Conservation (phyloP, 768 basidiomycete species). For the Saitozyma podzolica region DNA sequence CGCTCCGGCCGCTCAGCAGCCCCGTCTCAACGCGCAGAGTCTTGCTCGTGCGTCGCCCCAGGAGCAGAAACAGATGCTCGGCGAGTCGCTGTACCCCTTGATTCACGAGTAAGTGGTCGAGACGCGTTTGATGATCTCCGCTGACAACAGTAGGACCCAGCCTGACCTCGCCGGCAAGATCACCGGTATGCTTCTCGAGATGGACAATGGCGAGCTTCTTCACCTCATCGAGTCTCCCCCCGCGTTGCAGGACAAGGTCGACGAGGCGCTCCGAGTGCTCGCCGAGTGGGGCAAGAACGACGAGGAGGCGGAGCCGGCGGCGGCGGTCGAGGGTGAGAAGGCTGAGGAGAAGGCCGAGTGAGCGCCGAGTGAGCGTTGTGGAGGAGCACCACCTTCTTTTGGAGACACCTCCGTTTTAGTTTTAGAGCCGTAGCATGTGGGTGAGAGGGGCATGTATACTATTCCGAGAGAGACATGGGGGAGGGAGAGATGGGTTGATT, state of each 20-base stretch:
- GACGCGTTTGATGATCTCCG: not conserved
- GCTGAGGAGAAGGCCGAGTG: constrained; percentile 12
- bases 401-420: not conserved
- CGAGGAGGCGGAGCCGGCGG: constrained; percentile 8
- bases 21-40: constrained; percentile 62
- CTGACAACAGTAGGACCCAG: constrained; percentile 61
- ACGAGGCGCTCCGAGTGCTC: constrained; percentile 84
- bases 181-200: constrained; percentile 97
- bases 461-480: not conserved
- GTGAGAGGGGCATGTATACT: constrained; percentile 15
- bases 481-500: too few relatives aligned
- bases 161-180: constrained; percentile 97
- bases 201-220: constrained; percentile 92
- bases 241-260: constrained; percentile 83
- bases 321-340: constrained; percentile 13
- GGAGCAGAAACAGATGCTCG: constrained; percentile 99
- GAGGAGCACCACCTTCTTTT: not conserved
- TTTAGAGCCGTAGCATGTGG: not conserved
- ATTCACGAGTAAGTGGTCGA: constrained; percentile 67
- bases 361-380: constrained; percentile 8
- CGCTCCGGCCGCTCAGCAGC: constrained; percentile 35
- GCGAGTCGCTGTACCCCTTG: constrained; percentile 92
- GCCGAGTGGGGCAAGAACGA: constrained; percentile 68
- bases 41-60: constrained; percentile 64
- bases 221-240: constrained; percentile 80